phyloP scores from a whole-genome alignment of 2,329 filamentous ascomycete species.

The Fusarium lateritium region DNA sequence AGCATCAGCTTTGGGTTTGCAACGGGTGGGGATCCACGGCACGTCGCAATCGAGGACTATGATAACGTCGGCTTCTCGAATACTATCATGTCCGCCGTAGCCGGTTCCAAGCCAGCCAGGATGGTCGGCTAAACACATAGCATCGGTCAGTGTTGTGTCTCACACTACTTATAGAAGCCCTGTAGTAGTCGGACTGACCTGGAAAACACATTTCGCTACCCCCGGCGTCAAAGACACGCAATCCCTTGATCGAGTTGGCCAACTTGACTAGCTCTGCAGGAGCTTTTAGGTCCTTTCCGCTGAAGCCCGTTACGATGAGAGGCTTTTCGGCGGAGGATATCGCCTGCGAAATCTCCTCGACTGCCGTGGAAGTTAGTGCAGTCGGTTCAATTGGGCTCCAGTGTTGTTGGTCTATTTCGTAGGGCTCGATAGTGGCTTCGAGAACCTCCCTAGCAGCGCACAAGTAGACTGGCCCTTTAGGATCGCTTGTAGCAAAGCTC shows the following conservation, averaged over 20 bases:
- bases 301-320: constrained; percentile 21
- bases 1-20: constrained; percentile 65
- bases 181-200: too few relatives aligned
- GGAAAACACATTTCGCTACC: constrained; percentile 87
- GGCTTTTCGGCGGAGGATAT: constrained; percentile 19
- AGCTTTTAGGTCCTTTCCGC: constrained; percentile 13
- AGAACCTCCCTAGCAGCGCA: constrained; percentile 84
- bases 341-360: constrained; percentile 13
- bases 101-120: too few relatives aligned
- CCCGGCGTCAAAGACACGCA: constrained; percentile 80
- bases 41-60: constrained; percentile 90
- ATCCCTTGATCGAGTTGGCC: constrained; percentile 74
- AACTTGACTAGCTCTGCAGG: constrained; percentile 71
- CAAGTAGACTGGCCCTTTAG: constrained; percentile 84
- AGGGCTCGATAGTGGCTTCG: constrained; percentile 85
- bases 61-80: constrained; percentile 85
- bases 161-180: too few relatives aligned
- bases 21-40: constrained; percentile 87
- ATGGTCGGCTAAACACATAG: too few relatives aligned
- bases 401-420: constrained; percentile 74
- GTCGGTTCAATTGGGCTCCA: constrained; percentile 80
- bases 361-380: constrained; percentile 62
- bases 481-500: constrained; percentile 82
- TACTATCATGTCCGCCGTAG: constrained; percentile 75
- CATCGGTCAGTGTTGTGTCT: too few relatives aligned